These are phyloP conservation scores for Backusella australiensis DNA, from an alignment of 192 early-diverging fungal genomes.

Conservation along the genomic window DNA sequence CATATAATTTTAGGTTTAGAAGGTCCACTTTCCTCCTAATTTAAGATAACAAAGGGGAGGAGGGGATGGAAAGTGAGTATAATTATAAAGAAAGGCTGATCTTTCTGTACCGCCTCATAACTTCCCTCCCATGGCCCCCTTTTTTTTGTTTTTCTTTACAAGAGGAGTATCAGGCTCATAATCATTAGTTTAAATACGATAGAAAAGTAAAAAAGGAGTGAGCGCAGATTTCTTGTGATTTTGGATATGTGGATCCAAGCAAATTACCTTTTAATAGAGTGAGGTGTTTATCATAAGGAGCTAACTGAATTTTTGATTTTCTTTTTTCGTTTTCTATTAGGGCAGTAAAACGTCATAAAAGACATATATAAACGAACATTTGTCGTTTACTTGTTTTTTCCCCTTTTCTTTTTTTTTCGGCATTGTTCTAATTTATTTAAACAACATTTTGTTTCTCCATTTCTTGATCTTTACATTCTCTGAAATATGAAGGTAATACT, in stretches of 20 bases:
- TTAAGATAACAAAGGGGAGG: not conserved
- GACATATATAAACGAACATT: not conserved
- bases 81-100: not conserved
- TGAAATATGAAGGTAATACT: not conserved
- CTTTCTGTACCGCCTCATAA: not conserved
- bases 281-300: not conserved
- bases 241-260: not conserved
- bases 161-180: not conserved
- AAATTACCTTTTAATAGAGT: not conserved
- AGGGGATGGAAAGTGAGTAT: not conserved
- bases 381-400: not conserved
- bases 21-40: not conserved
- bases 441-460: not conserved
- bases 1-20: not conserved
- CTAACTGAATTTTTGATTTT: not conserved
- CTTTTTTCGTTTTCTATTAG: not conserved
- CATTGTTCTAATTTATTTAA: not conserved
- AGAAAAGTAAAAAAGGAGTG: not conserved
- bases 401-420: not conserved
- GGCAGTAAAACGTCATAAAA: not conserved
- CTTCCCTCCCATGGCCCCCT: not conserved
- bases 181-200: constrained; percentile 3
- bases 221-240: not conserved
- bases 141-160: not conserved
- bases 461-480: not conserved